These are phyloP conservation scores for Haplosporangium sp. DNA, from an alignment of 371 early-diverging fungal species.

Conservation along the genomic window DNA sequence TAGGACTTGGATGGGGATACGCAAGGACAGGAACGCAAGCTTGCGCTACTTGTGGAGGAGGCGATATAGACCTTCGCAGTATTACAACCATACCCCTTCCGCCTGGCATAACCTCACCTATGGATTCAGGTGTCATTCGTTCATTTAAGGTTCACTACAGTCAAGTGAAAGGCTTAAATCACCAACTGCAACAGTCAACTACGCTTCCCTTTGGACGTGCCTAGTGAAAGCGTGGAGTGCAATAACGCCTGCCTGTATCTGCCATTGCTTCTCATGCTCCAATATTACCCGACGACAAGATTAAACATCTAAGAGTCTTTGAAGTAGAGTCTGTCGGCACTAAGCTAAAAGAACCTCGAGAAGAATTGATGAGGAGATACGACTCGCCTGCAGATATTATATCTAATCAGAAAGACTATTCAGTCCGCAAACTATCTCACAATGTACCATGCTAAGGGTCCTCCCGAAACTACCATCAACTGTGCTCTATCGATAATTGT, in stretches of 20 bases:
- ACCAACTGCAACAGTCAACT: neutral
- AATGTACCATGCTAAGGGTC: neutral
- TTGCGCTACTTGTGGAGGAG: neutral
- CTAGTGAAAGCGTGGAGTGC: slow-evolving; percentile 5
- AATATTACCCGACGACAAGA: neutral
- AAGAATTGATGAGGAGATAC: neutral
- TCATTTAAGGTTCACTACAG: slow-evolving; percentile 15
- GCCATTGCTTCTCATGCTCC: slow-evolving; percentile 2
- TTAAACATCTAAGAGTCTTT: neutral
- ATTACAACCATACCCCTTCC: neutral
- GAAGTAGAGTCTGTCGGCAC: neutral
- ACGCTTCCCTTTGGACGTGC: slow-evolving; percentile 5
- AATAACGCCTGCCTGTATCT: slow-evolving; percentile 2
- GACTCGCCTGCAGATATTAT: neutral
- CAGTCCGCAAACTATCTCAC: neutral
- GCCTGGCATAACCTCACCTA: slow-evolving; percentile 3
- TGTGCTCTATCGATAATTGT: no score
- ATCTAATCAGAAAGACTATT: neutral
- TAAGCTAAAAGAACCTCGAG: neutral
- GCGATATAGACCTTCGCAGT: neutral
- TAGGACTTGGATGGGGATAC: neutral
- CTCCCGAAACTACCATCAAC: neutral
- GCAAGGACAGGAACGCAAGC: slow-evolving; percentile 4
- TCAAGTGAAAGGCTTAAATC: neutral
- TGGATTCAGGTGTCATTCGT: slow-evolving; percentile 9